Evolutionary conservation across 352 stramenopile genomes (phyloP), one percentile per base, ranked within the genome.

Genomic region (Globisporangium nunn): DNA sequence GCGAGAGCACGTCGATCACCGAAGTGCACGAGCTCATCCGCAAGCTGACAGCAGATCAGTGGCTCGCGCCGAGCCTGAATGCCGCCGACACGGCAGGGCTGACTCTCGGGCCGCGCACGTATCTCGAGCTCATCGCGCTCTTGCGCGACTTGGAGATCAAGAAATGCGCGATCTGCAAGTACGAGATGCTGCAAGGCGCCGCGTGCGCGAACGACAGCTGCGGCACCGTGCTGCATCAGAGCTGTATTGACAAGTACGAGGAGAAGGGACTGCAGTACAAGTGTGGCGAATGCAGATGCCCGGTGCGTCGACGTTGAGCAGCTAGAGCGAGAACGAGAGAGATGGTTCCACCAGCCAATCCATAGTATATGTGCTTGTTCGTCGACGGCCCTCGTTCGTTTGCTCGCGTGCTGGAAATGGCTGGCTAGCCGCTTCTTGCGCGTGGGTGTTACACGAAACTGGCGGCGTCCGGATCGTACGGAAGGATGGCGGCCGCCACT

Each of bases 121-220:
- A 81, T 54, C 63, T 93, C 23, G 83, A 93, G 59, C 63, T 93
- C 15, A 75, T 85, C 18, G 62, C 75, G 29, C 89, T 93, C 44
- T 59, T 93, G 28, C 83, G 79, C 28, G 75, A 89, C 49, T 51
- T 93, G 18, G 76, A 91, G 40, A 72, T 93, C 39, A 78, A 78
- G 54, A 87, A 91, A 50, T 93, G 83, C 56, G 61, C 70, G 47
- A 91, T 93, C 56, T 93, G 83, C 54, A 67, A 75, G 61, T 87
- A 76, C 48, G 81, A 91, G 60, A 67, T 91, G 66, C 64, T 93
- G 18, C 83, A 91, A 47, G 83, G 81, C 14, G 63, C 68, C 0
- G 65, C 45, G 30, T 91, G 81, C 54, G 57, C 45, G 44, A 59
- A 40, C 1, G 46, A 46, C 2, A 35, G 40, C 17, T 91, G 81